Conservation (phyloP, 176 grass and related monocot species). For the Alopecurus myosuroides region DNA sequence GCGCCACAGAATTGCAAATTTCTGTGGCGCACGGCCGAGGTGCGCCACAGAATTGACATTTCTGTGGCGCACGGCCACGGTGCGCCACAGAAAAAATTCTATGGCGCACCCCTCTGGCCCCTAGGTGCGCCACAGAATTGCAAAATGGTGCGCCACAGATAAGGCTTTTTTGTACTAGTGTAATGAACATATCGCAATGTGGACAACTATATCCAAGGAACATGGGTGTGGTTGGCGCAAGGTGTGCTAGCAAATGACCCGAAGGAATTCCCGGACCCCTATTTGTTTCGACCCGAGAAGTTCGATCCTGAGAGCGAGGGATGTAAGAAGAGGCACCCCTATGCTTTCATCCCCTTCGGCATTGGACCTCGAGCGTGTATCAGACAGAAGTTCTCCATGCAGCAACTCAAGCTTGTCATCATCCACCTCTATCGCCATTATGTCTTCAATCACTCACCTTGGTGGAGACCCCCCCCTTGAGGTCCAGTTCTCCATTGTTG, state of each 20-base stretch:
- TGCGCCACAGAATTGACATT: too few species aligned
- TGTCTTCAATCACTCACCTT: conserved; percentile 52
- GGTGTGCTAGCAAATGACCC: conserved; percentile 59
- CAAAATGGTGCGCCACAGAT: too few species aligned
- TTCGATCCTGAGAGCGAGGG: conserved; percentile 49
- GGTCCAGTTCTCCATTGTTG: conserved; percentile 51
- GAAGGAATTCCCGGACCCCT: conserved; percentile 40
- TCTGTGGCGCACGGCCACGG: too few species aligned
- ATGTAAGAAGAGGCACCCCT: conserved; percentile 48
- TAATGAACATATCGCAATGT: too few species aligned
- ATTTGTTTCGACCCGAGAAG: conserved; percentile 43
- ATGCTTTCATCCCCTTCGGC: conserved; percentile 69
- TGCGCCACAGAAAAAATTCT: too few species aligned
- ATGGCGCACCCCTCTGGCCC: too few species aligned
- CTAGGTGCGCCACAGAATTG: too few species aligned
- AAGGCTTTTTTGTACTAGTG: too few species aligned
- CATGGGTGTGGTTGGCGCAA: conserved; percentile 66
- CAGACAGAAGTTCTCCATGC: conserved; percentile 66
- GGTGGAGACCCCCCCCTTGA: conserved; percentile 41
- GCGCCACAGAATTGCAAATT: too few species aligned
- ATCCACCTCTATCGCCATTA: too few species aligned
- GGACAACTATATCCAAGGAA: conserved; percentile 15
- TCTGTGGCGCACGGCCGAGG: too few species aligned
- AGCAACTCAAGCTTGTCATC: too few species aligned
- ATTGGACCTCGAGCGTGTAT: conserved; percentile 59